phyloP scores from a whole-genome alignment of 805 yeast species.

The Monosporozyma unispora region DNA sequence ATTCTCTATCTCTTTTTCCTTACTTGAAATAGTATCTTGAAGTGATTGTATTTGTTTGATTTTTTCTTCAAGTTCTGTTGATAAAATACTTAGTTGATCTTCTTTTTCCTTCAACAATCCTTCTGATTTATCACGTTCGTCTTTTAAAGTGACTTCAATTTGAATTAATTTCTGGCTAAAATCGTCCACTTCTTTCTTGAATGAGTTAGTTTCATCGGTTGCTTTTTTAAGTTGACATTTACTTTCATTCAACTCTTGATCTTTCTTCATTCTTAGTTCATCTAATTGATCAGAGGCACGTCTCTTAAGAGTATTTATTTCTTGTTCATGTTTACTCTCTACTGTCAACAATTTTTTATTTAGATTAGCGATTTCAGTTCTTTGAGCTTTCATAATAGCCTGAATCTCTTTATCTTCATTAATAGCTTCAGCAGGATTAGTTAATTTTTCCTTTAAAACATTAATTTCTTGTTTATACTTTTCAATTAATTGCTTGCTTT shows the following conservation, averaged over 20 bases:
- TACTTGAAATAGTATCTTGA: not conserved
- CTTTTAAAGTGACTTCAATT: not conserved
- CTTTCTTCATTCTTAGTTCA: not conserved
- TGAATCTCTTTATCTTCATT: not conserved
- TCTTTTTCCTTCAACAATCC: constrained; percentile 3
- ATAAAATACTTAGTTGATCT: constrained; percentile 1
- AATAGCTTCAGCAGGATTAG: not conserved
- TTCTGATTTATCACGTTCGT: constrained; percentile 4
- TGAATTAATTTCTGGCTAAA: not conserved
- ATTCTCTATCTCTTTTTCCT: not conserved
- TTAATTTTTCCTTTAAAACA: not conserved
- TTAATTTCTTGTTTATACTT: constrained; percentile 1
- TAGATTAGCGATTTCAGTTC: constrained; percentile 3
- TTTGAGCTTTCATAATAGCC: constrained; percentile 1
- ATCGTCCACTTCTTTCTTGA: not conserved
- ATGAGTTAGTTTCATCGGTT: not conserved
- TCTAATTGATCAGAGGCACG: not conserved
- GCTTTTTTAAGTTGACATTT: not conserved
- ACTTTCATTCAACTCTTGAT: not conserved
- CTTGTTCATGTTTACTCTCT: not conserved
- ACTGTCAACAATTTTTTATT: not conserved
- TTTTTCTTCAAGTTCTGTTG: constrained; percentile 4
- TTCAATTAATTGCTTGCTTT: not conserved
- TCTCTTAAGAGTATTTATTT: not conserved
- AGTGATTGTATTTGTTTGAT: not conserved